phyloP scores from a whole-genome alignment of 225 moss, liverwort and hornwort species.

The Antitrichia curtipendula region DNA sequence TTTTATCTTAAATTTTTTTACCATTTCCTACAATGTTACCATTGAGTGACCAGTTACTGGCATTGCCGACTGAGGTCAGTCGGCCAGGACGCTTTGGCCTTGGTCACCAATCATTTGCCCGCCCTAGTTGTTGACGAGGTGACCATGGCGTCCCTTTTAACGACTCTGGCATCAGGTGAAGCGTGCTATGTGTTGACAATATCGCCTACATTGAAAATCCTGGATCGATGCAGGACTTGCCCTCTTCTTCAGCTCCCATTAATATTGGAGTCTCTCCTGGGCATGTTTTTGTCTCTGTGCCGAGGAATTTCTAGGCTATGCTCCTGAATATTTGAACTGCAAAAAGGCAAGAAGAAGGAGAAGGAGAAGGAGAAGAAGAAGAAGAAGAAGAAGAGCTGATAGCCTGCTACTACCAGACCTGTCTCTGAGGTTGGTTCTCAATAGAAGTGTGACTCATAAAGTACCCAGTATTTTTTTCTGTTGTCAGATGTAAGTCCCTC shows the following conservation, averaged over 20 bases:
- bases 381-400: background rate
- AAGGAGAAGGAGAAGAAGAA: too few relatives aligned
- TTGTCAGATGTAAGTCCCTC: slow-evolving; percentile 9
- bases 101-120: background rate
- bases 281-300: background rate
- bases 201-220: background rate
- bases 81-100: background rate
- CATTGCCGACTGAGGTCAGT: background rate
- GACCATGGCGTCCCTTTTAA: background rate
- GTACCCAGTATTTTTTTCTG: background rate
- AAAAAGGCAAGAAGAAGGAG: background rate
- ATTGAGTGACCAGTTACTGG: background rate
- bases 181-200: background rate
- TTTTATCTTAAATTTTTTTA: background rate
- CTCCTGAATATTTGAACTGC: background rate
- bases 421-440: background rate
- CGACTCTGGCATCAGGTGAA: background rate
- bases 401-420: background rate
- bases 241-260: background rate
- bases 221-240: background rate
- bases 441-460: background rate
- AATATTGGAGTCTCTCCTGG: background rate
- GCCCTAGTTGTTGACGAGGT: background rate
- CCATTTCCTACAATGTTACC: background rate
- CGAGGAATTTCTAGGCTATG: background rate